A percentile compares a stretch with the other conserved stretches of the same genome.
Conservation (phyloP, 2,329 filamentous ascomycete species). For the Ascosphaera aggregata region DNA sequence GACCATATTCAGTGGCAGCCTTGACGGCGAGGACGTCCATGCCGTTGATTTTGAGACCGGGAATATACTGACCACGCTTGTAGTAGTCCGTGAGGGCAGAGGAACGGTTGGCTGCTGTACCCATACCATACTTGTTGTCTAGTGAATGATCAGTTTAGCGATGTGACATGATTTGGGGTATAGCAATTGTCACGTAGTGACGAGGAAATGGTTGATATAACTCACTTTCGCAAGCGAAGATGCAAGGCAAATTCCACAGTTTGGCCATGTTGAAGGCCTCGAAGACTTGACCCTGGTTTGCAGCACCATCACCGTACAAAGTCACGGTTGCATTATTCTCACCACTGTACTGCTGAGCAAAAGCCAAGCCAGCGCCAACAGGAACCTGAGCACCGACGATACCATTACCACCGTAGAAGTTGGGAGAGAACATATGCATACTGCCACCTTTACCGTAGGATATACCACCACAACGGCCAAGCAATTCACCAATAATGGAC, state of each 20-base stretch:
- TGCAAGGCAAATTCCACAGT: constrained; percentile 86
- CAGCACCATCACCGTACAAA: constrained; percentile 92
- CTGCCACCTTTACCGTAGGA: constrained; percentile 97
- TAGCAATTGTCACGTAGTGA: neutral
- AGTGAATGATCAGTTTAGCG: constrained; percentile 4
- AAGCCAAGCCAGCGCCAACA: constrained; percentile 86
- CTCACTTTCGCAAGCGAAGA: constrained; percentile 97
- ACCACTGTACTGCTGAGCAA: constrained; percentile 84
- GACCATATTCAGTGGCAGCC: constrained; percentile 83
- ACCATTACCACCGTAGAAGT: constrained; percentile 97
- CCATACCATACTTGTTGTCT: constrained; percentile 99
- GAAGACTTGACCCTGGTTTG: constrained; percentile 98
- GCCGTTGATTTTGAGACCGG: constrained; percentile 96
- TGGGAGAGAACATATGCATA: constrained; percentile 99
- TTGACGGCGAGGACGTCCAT: constrained; percentile 99
- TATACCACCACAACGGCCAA: constrained; percentile 88
- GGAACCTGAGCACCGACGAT: constrained; percentile 98
- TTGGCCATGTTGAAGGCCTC: constrained; percentile 99
- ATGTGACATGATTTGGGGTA: constrained; percentile 7
- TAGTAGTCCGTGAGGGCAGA: constrained; percentile 98
- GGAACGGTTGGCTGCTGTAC: constrained; percentile 80
- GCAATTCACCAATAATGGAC: constrained; percentile 85
- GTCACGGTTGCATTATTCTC: constrained; percentile 71
- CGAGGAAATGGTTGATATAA: constrained; percentile 10
- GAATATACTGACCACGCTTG: constrained; percentile 99